These are phyloP conservation scores for Cyclotella sp. DNA, from an alignment of 108 stramenopile genomes.

Conservation along the genomic window DNA sequence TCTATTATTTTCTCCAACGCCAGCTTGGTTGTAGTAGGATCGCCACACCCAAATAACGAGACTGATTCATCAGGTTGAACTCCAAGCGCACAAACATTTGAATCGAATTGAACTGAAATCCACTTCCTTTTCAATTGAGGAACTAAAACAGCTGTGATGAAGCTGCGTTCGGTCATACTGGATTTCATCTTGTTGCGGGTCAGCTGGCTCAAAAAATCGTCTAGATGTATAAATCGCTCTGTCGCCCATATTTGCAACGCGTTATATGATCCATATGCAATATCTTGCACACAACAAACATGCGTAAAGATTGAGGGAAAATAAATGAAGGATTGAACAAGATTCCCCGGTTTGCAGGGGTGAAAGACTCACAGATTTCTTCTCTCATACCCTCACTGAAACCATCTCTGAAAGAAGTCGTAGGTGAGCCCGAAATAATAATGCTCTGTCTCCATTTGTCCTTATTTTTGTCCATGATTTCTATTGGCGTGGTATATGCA, in stretches of 20 bases:
- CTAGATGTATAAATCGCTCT: constrained; percentile 47
- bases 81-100: not conserved
- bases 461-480: constrained; percentile 27
- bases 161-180: not conserved
- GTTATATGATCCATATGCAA: constrained; percentile 56
- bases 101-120: constrained; percentile 1
- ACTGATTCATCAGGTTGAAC: constrained; percentile 17
- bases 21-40: not conserved
- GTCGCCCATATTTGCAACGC: constrained; percentile 59
- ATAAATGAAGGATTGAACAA: constrained; percentile 6
- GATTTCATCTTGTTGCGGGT: not conserved
- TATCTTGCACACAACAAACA: constrained; percentile 47
- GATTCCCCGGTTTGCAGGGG: not conserved
- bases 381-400: not conserved
- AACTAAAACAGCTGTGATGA: constrained; percentile 4
- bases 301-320: not conserved
- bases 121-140: not conserved
- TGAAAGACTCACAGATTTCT: not conserved
- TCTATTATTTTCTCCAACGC: constrained; percentile 14
- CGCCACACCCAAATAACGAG: not conserved
- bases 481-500: constrained; percentile 39
- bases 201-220: constrained; percentile 34
- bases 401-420: not conserved
- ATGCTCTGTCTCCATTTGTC: constrained; percentile 26
- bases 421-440: constrained; percentile 2